Evolutionary conservation across 371 early-diverging fungal species (phyloP).

Genomic region (Mortierella sp.): DNA sequence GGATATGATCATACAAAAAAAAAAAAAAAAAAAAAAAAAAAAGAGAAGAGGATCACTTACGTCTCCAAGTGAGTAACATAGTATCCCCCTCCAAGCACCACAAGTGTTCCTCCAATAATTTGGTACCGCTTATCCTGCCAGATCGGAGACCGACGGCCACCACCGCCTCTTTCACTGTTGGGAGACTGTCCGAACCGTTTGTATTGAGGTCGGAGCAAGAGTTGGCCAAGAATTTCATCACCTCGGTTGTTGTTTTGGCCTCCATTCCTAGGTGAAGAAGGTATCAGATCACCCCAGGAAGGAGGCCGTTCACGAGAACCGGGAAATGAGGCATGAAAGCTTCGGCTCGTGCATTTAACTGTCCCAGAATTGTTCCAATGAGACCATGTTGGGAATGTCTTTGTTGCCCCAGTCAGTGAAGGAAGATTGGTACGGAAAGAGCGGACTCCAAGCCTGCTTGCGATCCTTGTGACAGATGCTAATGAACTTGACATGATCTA

Average conservation of each 20-base stretch:
- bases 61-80: constrained; percentile 71
- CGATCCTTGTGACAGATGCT: neutral
- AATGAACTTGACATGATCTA: neutral
- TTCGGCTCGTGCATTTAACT: neutral
- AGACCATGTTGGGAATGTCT: too few species aligned
- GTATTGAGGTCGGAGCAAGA: constrained; percentile 29
- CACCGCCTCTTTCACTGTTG: constrained; percentile 3
- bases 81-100: constrained; percentile 59
- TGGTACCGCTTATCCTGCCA: constrained; percentile 39
- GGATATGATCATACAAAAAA: neutral
- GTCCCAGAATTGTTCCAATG: neutral
- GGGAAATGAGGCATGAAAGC: constrained; percentile 17
- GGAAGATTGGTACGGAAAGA: too few species aligned
- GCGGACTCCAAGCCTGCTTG: neutral
- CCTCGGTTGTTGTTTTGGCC: too few species aligned
- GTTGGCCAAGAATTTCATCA: neutral
- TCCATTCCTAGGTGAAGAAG: neutral
- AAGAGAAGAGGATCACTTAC: constrained; percentile 5
- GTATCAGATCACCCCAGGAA: constrained; percentile 41
- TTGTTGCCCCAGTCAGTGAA: too few species aligned
- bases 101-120: constrained; percentile 25
- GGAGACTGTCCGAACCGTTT: constrained; percentile 42
- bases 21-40: constrained; percentile 11
- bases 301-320: constrained; percentile 13
- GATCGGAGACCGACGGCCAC: constrained; percentile 22